Conservation (phyloP, 2,329 filamentous ascomycete genomes). For the Monilinia polystroma region DNA sequence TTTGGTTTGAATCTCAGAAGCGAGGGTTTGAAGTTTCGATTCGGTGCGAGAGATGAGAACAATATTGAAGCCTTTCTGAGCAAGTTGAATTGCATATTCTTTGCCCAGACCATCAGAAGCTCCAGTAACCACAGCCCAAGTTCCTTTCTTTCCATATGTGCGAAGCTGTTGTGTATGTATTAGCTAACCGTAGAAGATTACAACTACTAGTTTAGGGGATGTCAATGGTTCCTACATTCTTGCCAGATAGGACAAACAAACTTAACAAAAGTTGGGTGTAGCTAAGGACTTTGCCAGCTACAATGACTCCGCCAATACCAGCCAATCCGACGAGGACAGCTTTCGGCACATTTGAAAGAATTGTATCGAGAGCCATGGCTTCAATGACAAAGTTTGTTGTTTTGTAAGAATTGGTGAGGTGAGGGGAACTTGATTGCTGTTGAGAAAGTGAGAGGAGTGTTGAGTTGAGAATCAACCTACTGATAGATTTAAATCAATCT, state of each 20-base stretch:
- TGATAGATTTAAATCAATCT: no score
- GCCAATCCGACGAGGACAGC: conserved; percentile 39
- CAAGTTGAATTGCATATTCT: conserved; percentile 89
- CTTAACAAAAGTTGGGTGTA: conserved; percentile 63
- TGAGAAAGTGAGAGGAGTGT: neutral
- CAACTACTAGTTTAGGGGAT: neutral
- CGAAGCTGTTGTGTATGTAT: conserved; percentile 59
- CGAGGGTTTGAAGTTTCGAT: conserved; percentile 79
- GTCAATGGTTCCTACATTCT: conserved; percentile 47
- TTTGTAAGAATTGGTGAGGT: neutral
- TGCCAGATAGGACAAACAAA: conserved; percentile 66
- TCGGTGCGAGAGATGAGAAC: conserved; percentile 94
- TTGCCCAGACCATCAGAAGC: conserved; percentile 96
- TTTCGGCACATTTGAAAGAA: conserved; percentile 30
- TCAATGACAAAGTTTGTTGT: neutral
- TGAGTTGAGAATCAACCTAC: neutral
- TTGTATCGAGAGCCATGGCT: conserved; percentile 28
- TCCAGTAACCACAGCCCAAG: conserved; percentile 92
- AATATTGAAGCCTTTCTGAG: conserved; percentile 89
- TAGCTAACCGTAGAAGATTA: neutral
- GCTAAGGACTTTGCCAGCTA: conserved; percentile 57
- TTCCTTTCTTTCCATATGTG: conserved; percentile 86
- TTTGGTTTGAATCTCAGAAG: conserved; percentile 70
- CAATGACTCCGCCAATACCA: conserved; percentile 57
- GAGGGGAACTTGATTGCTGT: neutral